phyloP scores from a whole-genome alignment of 345 rosid species.

The Citrus hindsii region DNA sequence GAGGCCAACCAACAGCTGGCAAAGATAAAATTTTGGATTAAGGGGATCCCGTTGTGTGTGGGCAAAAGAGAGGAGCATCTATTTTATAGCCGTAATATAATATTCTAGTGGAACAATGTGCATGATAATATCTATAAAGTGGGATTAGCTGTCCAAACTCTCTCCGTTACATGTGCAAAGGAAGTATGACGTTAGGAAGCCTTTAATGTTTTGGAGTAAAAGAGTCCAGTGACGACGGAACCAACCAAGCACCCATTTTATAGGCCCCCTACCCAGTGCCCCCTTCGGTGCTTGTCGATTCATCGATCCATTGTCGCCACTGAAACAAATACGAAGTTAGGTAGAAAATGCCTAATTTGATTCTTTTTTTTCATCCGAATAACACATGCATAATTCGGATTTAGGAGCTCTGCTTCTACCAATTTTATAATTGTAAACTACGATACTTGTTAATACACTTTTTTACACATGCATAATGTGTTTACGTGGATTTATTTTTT shows the following conservation, averaged over 20 bases:
- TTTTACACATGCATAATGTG: too few relatives aligned
- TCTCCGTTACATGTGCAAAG: too few relatives aligned
- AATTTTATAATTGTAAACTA: too few relatives aligned
- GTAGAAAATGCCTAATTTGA: neutral
- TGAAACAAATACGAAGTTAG: neutral
- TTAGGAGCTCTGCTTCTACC: too few relatives aligned
- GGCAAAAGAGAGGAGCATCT: neutral
- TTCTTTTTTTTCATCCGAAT: too few relatives aligned
- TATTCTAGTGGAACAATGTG: neutral
- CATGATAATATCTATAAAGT: neutral
- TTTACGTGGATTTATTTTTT: too few relatives aligned
- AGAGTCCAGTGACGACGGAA: neutral
- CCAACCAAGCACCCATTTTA: neutral
- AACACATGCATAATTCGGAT: too few relatives aligned
- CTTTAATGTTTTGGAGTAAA: neutral
- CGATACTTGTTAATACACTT: too few relatives aligned
- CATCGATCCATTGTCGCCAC: neutral
- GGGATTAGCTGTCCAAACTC: too few relatives aligned
- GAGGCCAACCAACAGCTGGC: neutral
- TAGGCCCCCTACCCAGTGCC: neutral
- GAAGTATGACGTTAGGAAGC: too few relatives aligned
- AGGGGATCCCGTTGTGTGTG: neutral
- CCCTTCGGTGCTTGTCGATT: neutral
- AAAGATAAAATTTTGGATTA: neutral
- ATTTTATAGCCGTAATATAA: too few relatives aligned